Evolutionary conservation across 2,329 filamentous ascomycete genomes (phyloP).

Genomic region (Camillea tinctor): DNA sequence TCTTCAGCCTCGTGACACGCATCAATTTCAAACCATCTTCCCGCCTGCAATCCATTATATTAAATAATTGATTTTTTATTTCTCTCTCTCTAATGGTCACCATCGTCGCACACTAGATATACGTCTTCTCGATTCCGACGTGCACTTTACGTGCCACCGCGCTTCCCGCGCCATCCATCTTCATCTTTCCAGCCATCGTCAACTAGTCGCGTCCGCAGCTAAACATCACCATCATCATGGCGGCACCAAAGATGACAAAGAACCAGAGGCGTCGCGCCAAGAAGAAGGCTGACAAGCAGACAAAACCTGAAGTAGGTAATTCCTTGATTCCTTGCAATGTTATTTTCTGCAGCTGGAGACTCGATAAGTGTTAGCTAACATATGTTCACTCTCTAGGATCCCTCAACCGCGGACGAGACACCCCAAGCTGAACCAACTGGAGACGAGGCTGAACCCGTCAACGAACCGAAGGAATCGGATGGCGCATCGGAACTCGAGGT

Average conservation of each 20-base stretch:
- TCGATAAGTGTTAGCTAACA: too few species aligned
- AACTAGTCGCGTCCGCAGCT: conserved; percentile 14
- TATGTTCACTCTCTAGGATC: conserved; percentile 20
- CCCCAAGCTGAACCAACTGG: conserved; percentile 34
- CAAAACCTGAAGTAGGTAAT: conserved; percentile 52
- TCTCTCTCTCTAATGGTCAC: not conserved
- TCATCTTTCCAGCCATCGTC: too few species aligned
- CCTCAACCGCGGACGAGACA: conserved; percentile 27
- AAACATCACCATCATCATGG: conserved; percentile 48
- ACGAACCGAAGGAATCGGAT: conserved; percentile 28
- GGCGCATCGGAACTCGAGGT: conserved; percentile 38
- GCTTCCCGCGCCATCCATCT: not conserved
- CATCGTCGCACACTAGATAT: not conserved
- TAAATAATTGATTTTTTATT: not conserved
- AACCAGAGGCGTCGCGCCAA: conserved; percentile 90
- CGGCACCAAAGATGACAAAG: conserved; percentile 76
- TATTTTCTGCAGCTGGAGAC: not conserved
- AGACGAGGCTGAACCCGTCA: conserved; percentile 25
- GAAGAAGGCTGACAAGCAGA: conserved; percentile 88
- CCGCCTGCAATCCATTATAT: not conserved
- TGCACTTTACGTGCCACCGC: not conserved
- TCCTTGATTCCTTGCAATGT: not conserved
- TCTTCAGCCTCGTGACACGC: not conserved
- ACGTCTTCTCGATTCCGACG: not conserved
- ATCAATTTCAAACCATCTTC: not conserved